Evolutionary conservation across 2,329 filamentous ascomycete genomes (phyloP).

Genomic region (Eutypa lata): DNA sequence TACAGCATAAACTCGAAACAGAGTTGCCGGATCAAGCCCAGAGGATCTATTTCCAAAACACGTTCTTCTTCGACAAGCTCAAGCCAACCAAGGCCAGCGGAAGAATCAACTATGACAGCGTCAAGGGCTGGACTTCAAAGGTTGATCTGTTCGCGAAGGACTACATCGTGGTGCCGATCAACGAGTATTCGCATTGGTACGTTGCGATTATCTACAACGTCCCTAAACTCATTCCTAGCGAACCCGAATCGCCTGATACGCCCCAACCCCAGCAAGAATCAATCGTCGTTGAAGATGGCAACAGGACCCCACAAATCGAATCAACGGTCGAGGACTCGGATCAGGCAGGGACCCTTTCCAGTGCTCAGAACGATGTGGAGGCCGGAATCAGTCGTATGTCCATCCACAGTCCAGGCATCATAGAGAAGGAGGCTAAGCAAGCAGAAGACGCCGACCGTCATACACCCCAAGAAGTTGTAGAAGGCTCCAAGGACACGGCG

Average conservation of each 20-base stretch:
- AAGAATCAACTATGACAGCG: constrained; percentile 76
- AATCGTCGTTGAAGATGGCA: constrained; percentile 10
- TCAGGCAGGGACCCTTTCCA: not conserved
- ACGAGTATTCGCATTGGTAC: constrained; percentile 88
- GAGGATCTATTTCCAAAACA: constrained; percentile 85
- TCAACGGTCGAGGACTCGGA: not conserved
- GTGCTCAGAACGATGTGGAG: constrained; percentile 14
- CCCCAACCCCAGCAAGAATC: constrained; percentile 1
- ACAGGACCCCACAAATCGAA: constrained; percentile 4
- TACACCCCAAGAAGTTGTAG: constrained; percentile 5
- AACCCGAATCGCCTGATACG: constrained; percentile 3
- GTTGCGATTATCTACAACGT: constrained; percentile 93
- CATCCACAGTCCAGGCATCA: constrained; percentile 15
- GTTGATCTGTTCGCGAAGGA: constrained; percentile 82
- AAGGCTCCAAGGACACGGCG: constrained; percentile 2
- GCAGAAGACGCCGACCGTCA: constrained; percentile 6
- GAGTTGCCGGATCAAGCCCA: constrained; percentile 53
- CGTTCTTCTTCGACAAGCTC: constrained; percentile 83
- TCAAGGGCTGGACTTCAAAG: constrained; percentile 83
- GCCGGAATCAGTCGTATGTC: constrained; percentile 25
- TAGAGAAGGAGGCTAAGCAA: constrained; percentile 16
- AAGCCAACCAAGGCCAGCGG: constrained; percentile 54
- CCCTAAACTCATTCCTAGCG: constrained; percentile 51
- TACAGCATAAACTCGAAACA: constrained; percentile 59
- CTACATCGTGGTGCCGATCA: constrained; percentile 89